Conservation (phyloP, 2,329 filamentous ascomycete genomes). For the Penicillium sp. region DNA sequence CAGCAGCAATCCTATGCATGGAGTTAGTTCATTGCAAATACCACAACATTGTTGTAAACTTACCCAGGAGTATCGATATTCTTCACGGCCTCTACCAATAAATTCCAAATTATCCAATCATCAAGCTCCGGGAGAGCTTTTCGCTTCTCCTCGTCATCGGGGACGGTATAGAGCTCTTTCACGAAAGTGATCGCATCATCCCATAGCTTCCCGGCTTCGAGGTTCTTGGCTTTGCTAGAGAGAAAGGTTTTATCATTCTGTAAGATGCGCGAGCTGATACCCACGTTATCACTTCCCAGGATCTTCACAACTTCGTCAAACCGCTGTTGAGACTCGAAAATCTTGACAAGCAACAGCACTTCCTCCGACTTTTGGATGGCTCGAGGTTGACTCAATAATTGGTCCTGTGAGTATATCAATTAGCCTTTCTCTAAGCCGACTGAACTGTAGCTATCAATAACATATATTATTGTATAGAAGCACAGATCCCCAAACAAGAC, state of each 20-base stretch:
- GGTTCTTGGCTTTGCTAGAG: constrained; percentile 36
- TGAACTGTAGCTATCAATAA: background rate
- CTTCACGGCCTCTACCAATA: constrained; percentile 38
- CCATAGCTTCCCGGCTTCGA: constrained; percentile 43
- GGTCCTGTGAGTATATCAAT: constrained; percentile 33
- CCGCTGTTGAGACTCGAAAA: constrained; percentile 45
- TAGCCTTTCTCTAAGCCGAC: background rate
- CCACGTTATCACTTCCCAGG: constrained; percentile 44
- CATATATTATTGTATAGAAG: too few relatives aligned
- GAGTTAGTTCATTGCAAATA: constrained; percentile 3
- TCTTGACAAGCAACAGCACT: constrained; percentile 45
- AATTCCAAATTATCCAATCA: constrained; percentile 50
- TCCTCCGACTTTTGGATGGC: constrained; percentile 50
- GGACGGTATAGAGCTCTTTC: constrained; percentile 37
- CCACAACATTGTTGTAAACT: constrained; percentile 13
- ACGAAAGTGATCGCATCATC: constrained; percentile 39
- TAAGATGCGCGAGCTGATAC: constrained; percentile 43
- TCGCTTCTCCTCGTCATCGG: constrained; percentile 30
- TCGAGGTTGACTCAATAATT: constrained; percentile 42
- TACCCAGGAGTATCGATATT: constrained; percentile 36
- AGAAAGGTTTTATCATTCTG: constrained; percentile 48
- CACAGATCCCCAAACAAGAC: background rate
- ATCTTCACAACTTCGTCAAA: constrained; percentile 44
- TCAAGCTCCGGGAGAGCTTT: constrained; percentile 39
- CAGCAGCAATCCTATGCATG: constrained; percentile 29